phyloP scores from a whole-genome alignment of 1,139 yeast genomes.

The Yamadazyma siamensis region DNA sequence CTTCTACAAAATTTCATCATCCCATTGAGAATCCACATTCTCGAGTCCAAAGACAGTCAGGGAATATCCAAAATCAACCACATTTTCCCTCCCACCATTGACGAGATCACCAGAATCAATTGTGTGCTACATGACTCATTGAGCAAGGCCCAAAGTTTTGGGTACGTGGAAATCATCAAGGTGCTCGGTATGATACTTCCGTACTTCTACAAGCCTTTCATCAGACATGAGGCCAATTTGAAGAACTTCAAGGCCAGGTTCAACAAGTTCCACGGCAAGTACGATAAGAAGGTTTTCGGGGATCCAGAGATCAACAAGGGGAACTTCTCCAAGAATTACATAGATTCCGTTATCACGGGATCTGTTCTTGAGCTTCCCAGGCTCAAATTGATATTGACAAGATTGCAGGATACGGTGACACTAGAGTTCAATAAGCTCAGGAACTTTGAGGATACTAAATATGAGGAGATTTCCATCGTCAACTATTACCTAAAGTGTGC shows the following conservation, averaged over 20 bases:
- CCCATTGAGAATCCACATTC: conserved; percentile 69
- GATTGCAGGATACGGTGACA: conserved; percentile 38
- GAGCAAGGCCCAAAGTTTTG: conserved; percentile 61
- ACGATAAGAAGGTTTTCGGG: conserved; percentile 42
- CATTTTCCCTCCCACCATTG: conserved; percentile 91
- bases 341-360: conserved; percentile 69
- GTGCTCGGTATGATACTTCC: conserved; percentile 83
- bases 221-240: conserved; percentile 83
- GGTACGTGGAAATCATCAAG: conserved; percentile 67
- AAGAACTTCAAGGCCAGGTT: conserved; percentile 36
- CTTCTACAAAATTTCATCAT: conserved; percentile 75
- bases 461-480: conserved; percentile 16
- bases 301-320: conserved; percentile 25
- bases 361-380: conserved; percentile 66
- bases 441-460: conserved; percentile 1
- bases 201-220: conserved; percentile 86
- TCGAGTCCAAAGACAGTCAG: conserved; percentile 45
- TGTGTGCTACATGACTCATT: conserved; percentile 78
- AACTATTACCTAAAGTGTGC: conserved; percentile 51
- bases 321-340: conserved; percentile 50
- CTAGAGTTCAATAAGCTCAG: conserved; percentile 10
- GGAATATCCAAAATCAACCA: conserved; percentile 65
- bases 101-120: conserved; percentile 85
- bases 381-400: conserved; percentile 60
- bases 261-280: conserved; percentile 44